These are phyloP conservation scores for Durio zibethinus DNA, from an alignment of 345 rosid genomes.

Conservation along the genomic window DNA sequence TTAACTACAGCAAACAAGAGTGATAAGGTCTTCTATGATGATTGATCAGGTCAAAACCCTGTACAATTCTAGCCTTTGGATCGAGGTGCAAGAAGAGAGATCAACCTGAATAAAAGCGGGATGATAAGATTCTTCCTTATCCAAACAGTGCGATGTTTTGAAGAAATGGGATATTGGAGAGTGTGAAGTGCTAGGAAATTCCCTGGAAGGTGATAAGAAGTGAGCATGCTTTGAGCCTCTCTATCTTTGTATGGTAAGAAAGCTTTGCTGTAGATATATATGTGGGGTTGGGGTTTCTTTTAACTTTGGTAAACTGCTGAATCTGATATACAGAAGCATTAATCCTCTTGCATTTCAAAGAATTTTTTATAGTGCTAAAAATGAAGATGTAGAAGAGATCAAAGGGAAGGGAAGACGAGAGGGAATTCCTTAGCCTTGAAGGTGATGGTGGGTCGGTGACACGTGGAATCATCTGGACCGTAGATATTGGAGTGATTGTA, in stretches of 20 bases:
- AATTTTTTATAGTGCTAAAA: conserved; percentile 2
- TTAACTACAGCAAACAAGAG: not conserved
- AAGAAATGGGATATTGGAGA: conserved; percentile 6
- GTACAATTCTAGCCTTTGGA: conserved; percentile 30
- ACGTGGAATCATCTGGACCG: conserved; percentile 38
- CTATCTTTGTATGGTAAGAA: not conserved
- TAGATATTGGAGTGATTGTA: conserved; percentile 38
- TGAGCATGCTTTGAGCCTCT: conserved; percentile 34
- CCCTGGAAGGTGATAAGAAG: conserved; percentile 38
- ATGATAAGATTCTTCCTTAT: conserved; percentile 15
- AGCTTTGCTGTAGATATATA: too few species aligned
- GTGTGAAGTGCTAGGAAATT: conserved; percentile 28
- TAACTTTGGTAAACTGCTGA: not conserved
- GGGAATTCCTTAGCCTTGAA: conserved; percentile 41
- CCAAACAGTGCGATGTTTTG: conserved; percentile 10
- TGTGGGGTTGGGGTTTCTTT: not conserved
- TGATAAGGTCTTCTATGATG: not conserved
- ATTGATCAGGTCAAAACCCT: not conserved
- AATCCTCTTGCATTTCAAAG: not conserved
- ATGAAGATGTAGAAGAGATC: not conserved
- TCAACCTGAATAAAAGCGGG: conserved; percentile 24
- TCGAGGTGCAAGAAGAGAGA: conserved; percentile 35
- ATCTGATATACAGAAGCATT: not conserved
- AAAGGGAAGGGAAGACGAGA: not conserved
- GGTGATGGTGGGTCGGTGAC: conserved; percentile 44